Base-by-base conservation (phyloP, 768 basidiomycete species). In the Daedaleopsis sinensis region DNA sequence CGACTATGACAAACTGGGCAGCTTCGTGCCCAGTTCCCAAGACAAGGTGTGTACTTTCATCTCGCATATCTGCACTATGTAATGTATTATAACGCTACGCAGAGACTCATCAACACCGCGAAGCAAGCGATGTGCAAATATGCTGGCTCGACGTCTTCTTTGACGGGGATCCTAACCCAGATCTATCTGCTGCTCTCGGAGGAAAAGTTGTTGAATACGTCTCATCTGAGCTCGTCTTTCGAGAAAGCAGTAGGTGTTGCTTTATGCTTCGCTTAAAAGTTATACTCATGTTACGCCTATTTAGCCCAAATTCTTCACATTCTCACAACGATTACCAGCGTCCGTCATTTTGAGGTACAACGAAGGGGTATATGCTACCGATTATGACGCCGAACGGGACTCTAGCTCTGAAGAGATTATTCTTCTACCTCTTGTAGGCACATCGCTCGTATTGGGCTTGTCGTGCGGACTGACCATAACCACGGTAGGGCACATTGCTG, bases 91-190 rank as follows among this genome's bases (percentile, higher is more conserved):
- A 32, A 32, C 27, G 21, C 15, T 21, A 5, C 16, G 18, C 50
- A 62, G 61, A 39, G 2, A 3, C 51, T 60, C 13, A 19, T 50
- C n/a, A 16, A 9, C 3, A n/a, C 51, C 2, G 50, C 53, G 1
- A 59, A 55, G 55, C 43, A 32, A 55, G 21, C 32, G 38, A 11
- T 32, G 0, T 82, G 83, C 46, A 78, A 68, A 27, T 97, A 91
- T 71, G 84, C 84, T 2, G 96, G 96, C 4, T 96, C 93, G 3
- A 98, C 96, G 0, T 96, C 94, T 9, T 94, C 93, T 1, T 73
- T 97, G 54, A 89, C 93, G 0, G 88, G 90, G 38, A 85, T 95
- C 68, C 79, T 97, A 46, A 81, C 85, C 47, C 94, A 98, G 51
- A 85, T 96, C 18, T 98, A 97, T 71, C 93, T 94, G 70, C 80